phyloP scores from a whole-genome alignment of 306 rosid species.

The Inga leiocalycina region DNA sequence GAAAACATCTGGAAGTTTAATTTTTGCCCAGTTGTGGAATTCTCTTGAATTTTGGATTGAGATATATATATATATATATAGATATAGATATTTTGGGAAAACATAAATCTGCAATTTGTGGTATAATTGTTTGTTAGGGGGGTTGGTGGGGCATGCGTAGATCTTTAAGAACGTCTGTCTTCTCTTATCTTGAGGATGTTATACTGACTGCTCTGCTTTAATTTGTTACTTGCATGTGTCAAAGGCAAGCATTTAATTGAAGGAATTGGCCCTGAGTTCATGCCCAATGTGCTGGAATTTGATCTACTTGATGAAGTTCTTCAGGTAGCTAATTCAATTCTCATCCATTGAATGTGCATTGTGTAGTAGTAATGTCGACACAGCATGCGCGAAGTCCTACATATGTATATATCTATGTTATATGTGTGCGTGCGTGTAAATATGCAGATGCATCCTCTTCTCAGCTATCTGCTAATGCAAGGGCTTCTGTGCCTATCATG shows the following conservation, averaged over 20 bases:
- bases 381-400: neutral
- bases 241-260: constrained; percentile 75
- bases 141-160: no score
- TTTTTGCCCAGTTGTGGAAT: neutral
- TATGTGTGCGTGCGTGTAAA: no score
- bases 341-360: constrained; percentile 12
- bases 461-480: neutral
- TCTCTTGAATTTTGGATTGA: neutral
- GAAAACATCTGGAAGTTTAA: neutral
- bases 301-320: constrained; percentile 67
- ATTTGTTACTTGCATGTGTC: constrained; percentile 9
- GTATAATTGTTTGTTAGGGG: no score
- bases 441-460: neutral
- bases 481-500: constrained; percentile 8
- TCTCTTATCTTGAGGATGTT: neutral
- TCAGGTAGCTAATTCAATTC: constrained; percentile 48
- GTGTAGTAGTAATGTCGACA: neutral
- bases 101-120: no score
- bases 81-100: no score
- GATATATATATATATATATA: no score
- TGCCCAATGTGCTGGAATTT: constrained; percentile 58
- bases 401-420: no score
- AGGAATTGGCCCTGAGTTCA: constrained; percentile 75
- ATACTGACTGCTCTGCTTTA: constrained; percentile 4
- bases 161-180: neutral